phyloP scores from a whole-genome alignment of 768 basidiomycete species.

The Lanmaoa pseudosensibilis region DNA sequence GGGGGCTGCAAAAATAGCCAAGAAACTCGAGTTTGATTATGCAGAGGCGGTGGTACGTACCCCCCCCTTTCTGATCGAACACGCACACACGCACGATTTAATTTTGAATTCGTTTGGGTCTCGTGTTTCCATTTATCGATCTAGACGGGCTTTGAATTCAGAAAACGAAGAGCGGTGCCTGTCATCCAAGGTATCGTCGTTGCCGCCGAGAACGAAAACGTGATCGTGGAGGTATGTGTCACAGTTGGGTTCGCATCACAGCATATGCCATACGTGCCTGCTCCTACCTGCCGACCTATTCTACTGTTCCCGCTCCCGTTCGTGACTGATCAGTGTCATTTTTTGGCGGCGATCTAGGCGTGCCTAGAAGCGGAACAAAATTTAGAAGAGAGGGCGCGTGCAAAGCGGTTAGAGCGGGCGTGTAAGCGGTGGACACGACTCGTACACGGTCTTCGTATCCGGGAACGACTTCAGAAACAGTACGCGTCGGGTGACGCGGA shows the following conservation, averaged over 20 bases:
- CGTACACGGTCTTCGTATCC: conserved; percentile 84
- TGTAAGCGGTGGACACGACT: conserved; percentile 88
- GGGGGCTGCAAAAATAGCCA: conserved; percentile 85
- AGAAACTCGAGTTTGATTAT: conserved; percentile 81
- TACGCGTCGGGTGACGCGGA: conserved; percentile 44
- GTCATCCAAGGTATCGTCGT: conserved; percentile 84
- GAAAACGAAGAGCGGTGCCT: conserved; percentile 85
- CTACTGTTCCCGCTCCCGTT: background rate
- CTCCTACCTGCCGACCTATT: background rate
- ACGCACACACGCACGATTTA: background rate
- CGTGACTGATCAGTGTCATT: conserved; percentile 7
- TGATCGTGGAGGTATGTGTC: conserved; percentile 68
- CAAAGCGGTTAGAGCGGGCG: conserved; percentile 74
- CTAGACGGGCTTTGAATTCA: conserved; percentile 96
- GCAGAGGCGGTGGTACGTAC: conserved; percentile 92
- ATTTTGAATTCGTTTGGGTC: background rate
- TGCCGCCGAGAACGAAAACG: conserved; percentile 73
- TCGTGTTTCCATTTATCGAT: conserved; percentile 6
- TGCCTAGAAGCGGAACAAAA: conserved; percentile 80
- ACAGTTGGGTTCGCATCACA: conserved; percentile 6
- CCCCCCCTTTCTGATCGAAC: conserved; percentile 13
- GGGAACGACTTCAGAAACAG: conserved; percentile 77
- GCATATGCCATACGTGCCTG: background rate
- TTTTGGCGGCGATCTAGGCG: conserved; percentile 52
- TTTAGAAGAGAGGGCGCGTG: conserved; percentile 72